phyloP scores from a whole-genome alignment of 2,329 filamentous ascomycete species.

The Purpureocillium takamizusanense region DNA sequence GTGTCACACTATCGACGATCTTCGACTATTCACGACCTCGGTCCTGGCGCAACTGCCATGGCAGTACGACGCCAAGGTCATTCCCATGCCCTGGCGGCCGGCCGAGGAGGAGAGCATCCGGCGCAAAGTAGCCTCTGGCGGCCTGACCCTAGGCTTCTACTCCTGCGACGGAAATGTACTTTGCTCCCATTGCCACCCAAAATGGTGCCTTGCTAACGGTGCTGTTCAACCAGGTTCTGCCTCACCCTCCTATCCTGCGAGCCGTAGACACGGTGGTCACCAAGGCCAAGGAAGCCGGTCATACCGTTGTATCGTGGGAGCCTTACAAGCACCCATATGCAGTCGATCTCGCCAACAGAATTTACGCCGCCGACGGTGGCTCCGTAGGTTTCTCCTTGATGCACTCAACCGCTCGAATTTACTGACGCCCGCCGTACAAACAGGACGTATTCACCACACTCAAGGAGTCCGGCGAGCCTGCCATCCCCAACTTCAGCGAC shows the following conservation, averaged over 20 bases:
- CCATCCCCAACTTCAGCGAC: slow-evolving; percentile 21
- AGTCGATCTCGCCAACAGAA: slow-evolving; percentile 14
- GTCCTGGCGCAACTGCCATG: slow-evolving; percentile 24
- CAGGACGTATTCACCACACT: slow-evolving; percentile 19
- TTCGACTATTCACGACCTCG: slow-evolving; percentile 13
- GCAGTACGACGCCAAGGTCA: slow-evolving; percentile 23
- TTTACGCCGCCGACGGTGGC: slow-evolving; percentile 20
- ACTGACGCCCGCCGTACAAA: not conserved
- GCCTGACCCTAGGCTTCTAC: slow-evolving; percentile 22
- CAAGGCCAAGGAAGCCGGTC: slow-evolving; percentile 15
- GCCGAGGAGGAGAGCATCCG: slow-evolving; percentile 16
- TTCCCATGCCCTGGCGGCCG: slow-evolving; percentile 26
- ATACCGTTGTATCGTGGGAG: slow-evolving; percentile 19
- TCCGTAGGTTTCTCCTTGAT: slow-evolving; percentile 9
- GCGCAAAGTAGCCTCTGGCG: slow-evolving; percentile 10
- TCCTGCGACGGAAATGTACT: slow-evolving; percentile 13
- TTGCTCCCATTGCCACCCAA: too few species aligned
- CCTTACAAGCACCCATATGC: slow-evolving; percentile 18
- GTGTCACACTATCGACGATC: slow-evolving; percentile 13
- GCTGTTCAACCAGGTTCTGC: not conserved
- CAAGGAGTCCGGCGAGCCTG: slow-evolving; percentile 23
- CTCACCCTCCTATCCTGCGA: not conserved
- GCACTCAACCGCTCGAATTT: not conserved
- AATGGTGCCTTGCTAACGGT: too few species aligned
- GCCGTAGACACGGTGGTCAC: slow-evolving; percentile 17